Evolutionary conservation across 805 yeast species (phyloP), one percentile per base, ranked within the genome.

Genomic region (Myxozyma kluyveri): DNA sequence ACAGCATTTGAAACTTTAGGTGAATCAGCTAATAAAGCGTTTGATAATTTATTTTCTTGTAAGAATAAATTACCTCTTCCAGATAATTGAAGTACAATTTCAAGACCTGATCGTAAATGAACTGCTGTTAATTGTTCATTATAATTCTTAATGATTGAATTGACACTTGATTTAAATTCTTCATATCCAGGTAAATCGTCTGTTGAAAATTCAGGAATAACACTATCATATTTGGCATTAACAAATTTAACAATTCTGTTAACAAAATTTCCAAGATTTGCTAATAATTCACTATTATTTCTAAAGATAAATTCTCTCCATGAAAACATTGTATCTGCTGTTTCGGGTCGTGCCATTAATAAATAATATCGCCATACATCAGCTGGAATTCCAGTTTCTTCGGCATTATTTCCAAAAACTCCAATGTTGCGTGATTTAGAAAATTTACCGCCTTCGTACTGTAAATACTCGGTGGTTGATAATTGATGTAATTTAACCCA

Each of bases 281-380:
- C 96, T 70, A 93, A 77, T 66, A 93, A 76, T 73, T 93, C 99
- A 60, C 86, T 80, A 75, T 93, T 93, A 71, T 93, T 93, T 71
- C 89, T 86, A 44, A 95, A 78, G 60, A 88, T 97, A 72, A 42
- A 91, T 68, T 93, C 98, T 50, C 79, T 79, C 99, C 99, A 93
- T 3, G 98, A 89, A 73, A 93, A 93, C 68, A 91, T 96, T 22
- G 99, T 84, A 71, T 93, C 99, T 44, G 95, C 83, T 39, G 89
- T 76, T 75, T 93, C 99, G 29, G 99, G 99, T 70, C 99, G 82
- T 31, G 90, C 82, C 41, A 89, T 80, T 2, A 96, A 85, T 68
- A 93, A 77, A 71, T 93, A 93, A 72, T 91, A 93, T 78, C 99
- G 83, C 99, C 99, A 93, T 37, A 93, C 97, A 40, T 96, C 85